A percentile compares a stretch with the other conserved stretches of the same genome.
These are phyloP conservation scores for Clonostachys solani DNA, from an alignment of 2,329 filamentous ascomycete species.

Conservation along the genomic window DNA sequence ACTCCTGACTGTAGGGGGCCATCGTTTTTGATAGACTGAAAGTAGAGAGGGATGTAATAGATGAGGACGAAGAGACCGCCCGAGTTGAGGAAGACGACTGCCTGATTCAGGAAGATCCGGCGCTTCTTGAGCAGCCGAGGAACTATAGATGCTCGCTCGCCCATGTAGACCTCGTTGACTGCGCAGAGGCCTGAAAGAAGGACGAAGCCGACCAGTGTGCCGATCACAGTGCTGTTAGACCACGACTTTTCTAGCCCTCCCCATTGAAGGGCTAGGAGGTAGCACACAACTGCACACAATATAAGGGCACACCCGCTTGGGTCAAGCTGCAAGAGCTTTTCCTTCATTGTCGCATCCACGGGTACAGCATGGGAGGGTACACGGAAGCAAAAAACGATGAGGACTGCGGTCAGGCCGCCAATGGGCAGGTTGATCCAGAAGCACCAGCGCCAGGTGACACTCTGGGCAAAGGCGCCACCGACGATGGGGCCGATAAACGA, in stretches of 20 bases:
- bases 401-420: conserved; percentile 15
- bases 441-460: conserved; percentile 2
- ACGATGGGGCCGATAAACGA: conserved; percentile 49
- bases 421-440: conserved; percentile 34
- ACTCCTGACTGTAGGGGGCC: conserved; percentile 24
- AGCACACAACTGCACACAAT: conserved; percentile 20
- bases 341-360: neutral
- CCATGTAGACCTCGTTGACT: conserved; percentile 23
- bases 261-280: conserved; percentile 6
- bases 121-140: conserved; percentile 11
- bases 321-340: conserved; percentile 22
- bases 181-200: conserved; percentile 29
- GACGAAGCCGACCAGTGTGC: conserved; percentile 26
- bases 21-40: conserved; percentile 31
- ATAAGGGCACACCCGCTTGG: conserved; percentile 30
- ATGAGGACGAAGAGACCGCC: conserved; percentile 24
- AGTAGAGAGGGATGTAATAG: conserved; percentile 41
- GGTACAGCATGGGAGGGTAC: neutral
- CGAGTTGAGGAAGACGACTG: conserved; percentile 13
- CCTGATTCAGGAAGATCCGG: conserved; percentile 12
- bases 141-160: conserved; percentile 14
- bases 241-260: conserved; percentile 5
- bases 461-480: conserved; percentile 10
- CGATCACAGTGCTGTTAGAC: conserved; percentile 11
- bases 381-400: conserved; percentile 7